A percentile compares a stretch with the other conserved stretches of the same genome.
Conservation (phyloP, 208 protist genomes). For the Acanthamoeba culbertsoni region DNA sequence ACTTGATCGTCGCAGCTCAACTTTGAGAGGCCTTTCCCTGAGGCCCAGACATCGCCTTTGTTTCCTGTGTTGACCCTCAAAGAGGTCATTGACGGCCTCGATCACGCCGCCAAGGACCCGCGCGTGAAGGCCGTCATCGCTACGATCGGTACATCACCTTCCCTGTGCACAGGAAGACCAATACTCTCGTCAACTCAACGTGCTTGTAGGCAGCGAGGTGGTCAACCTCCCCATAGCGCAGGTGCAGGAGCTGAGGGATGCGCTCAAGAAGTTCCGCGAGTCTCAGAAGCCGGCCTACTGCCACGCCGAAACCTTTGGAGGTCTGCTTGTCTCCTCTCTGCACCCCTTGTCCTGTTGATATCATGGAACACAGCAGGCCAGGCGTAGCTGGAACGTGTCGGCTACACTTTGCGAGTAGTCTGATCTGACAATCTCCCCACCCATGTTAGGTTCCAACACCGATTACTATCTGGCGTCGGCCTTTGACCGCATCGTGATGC, state of each 20-base stretch:
- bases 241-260: conserved; percentile 25
- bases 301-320: neutral
- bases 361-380: too few relatives aligned
- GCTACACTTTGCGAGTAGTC: neutral
- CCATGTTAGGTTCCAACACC: neutral
- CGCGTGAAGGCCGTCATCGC: conserved; percentile 29
- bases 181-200: neutral
- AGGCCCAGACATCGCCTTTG: neutral
- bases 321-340: neutral
- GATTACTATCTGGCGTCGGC: conserved; percentile 44
- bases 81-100: conserved; percentile 13
- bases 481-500: conserved; percentile 39
- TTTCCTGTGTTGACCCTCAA: neutral
- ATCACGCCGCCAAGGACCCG: neutral
- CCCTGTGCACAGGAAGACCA: neutral
- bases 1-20: neutral
- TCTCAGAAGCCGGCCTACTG: neutral
- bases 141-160: neutral
- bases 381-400: neutral
- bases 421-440: neutral
- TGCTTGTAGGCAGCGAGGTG: neutral
- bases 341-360: too few relatives aligned
- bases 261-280: conserved; percentile 16
- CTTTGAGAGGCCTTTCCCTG: conserved; percentile 46
- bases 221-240: conserved; percentile 37